Base-by-base conservation (phyloP, 306 rosid genomes). In the Vigna hirtella region DNA sequence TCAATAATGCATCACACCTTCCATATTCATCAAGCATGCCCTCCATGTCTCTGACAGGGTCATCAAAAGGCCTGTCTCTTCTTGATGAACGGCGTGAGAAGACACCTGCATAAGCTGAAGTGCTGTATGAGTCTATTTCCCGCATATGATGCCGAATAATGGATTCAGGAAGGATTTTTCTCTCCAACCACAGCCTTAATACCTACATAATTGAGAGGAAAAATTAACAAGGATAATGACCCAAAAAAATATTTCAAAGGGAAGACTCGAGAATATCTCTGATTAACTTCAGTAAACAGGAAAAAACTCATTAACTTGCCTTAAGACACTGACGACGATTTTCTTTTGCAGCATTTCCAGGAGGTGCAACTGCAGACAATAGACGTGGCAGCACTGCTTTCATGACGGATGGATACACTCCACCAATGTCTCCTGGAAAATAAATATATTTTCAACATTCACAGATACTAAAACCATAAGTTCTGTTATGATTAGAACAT, bases 1-100 rank as follows among this genome's bases (percentile, higher is more conserved):
- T 9, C 30, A 34, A 68, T 42, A 32, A 64, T 68, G 70, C 55
- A 18, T 76, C 96, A 83, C 78, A 96, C 99, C 99, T 96, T 93
- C 99, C 99, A 85, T 96, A 96, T 90, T 96, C 99, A 1, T 96
- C 96, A 85, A 87, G 91, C 99, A 96, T 91, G 49, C 98, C 98
- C 89, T 93, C 99, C 99, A 93, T 93, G 71, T 96, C 98, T 85
- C 99, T 90, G 69, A 93, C 83, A 83, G 99, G 99, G 80, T 96
- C 98, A 86, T 96, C 98, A 32, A 93, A 80, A 73, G 98, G 84
- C 85, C 99, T 90, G 80, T 91, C 98, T n/a, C 94, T 96, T 85
- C 99, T 91, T 72, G 88, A 77, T 32, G 98, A 83, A 66, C 99
- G 97, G 56, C 93, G 88, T 58, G 92, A 86, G 79, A 70, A 87